Evolutionary conservation across 306 rosid species (phyloP).

Genomic region (Rosa rugosa): DNA sequence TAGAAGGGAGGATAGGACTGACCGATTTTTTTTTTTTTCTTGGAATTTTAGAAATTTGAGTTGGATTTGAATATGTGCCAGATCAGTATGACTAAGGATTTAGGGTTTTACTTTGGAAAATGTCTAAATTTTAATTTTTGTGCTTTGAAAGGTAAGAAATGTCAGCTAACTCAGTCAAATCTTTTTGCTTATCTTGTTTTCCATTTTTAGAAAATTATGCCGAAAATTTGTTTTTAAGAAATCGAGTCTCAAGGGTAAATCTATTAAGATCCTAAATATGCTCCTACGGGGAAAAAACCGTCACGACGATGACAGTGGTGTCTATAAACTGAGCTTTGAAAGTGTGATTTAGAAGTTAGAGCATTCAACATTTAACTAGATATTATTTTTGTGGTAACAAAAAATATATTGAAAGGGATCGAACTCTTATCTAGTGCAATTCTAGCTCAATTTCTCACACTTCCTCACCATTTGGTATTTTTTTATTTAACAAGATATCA

Average conservation of each 20-base stretch:
- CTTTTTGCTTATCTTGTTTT: background rate
- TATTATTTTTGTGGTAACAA: no score
- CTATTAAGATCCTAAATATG: background rate
- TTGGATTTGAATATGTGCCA: background rate
- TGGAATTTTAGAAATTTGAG: conserved; percentile 1
- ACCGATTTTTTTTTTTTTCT: background rate
- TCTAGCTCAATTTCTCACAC: no score
- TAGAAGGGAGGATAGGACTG: conserved; percentile 9
- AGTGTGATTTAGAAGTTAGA: no score
- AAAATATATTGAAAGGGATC: no score
- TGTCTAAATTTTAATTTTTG: background rate
- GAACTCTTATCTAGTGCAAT: no score
- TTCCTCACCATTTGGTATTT: no score
- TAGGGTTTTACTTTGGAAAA: background rate
- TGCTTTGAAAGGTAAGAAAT: background rate
- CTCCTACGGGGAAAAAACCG: background rate
- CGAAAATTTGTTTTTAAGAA: background rate
- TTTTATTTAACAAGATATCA: no score
- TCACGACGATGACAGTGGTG: fast-evolving
- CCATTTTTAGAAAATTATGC: background rate
- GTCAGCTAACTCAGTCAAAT: conserved; percentile 9
- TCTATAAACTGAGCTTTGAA: fast-evolving
- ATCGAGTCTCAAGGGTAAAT: background rate
- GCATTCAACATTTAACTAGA: no score
- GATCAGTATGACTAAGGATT: background rate